Conservation (phyloP, 2,329 filamentous ascomycete genomes). For the Colletotrichum limetticola region DNA sequence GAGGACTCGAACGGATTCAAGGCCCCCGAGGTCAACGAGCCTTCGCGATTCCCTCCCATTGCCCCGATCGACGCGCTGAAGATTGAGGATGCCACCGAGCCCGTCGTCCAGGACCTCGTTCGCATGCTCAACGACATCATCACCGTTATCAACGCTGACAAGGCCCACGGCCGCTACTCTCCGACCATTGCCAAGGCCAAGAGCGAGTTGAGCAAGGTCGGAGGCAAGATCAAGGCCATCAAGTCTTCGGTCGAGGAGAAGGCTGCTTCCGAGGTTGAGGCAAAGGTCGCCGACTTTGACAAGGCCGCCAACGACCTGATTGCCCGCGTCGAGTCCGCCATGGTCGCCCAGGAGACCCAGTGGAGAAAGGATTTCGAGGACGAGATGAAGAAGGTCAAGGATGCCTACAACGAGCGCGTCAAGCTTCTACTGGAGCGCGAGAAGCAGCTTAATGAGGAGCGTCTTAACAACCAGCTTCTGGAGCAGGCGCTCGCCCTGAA, state of each 20-base stretch:
- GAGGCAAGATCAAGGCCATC: slow-evolving; percentile 79
- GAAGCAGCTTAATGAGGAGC: slow-evolving; percentile 83
- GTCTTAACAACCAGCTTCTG: slow-evolving; percentile 83
- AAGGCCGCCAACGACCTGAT: slow-evolving; percentile 89
- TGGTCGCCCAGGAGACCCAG: slow-evolving; percentile 81
- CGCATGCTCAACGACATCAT: slow-evolving; percentile 98
- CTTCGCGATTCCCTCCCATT: slow-evolving; percentile 70
- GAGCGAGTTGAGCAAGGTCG: slow-evolving; percentile 80
- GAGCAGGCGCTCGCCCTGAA: slow-evolving; percentile 93
- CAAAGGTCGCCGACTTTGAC: slow-evolving; percentile 83
- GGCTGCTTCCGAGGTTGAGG: slow-evolving; percentile 79
- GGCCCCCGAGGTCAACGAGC: slow-evolving; percentile 73
- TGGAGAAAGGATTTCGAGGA: slow-evolving; percentile 89
- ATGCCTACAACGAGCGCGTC: slow-evolving; percentile 83
- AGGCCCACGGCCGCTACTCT: slow-evolving; percentile 80
- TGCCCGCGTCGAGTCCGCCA: slow-evolving; percentile 84
- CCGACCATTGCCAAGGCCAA: slow-evolving; percentile 87
- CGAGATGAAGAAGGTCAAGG: slow-evolving; percentile 83
- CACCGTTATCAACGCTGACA: slow-evolving; percentile 89
- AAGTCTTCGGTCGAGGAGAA: slow-evolving; percentile 76
- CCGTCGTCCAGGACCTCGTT: slow-evolving; percentile 90
- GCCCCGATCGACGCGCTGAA: slow-evolving; percentile 82
- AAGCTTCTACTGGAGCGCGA: slow-evolving; percentile 82
- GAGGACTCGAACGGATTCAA: slow-evolving; percentile 53
- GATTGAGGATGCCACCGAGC: slow-evolving; percentile 81